Evolutionary conservation across 306 rosid species (phyloP), one percentile per base, ranked within the genome.

Genomic region (Luffa aegyptiaca): DNA sequence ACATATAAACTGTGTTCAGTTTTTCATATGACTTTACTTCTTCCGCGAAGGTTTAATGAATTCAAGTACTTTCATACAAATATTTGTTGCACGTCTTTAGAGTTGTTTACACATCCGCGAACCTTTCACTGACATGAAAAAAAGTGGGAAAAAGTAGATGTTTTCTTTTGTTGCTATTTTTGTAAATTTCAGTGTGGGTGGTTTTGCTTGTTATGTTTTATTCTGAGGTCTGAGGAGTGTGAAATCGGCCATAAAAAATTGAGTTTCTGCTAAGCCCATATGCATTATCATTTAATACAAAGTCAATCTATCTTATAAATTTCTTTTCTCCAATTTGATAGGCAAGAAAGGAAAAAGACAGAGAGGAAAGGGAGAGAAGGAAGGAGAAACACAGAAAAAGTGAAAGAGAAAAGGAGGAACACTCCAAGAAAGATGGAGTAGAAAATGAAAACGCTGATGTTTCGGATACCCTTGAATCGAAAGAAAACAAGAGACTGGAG

Each of bases 261-360:
- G 44, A 73, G 44, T 13, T 48, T 31, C 59, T 7, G 2, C 77
- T 0, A 20, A n/a, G 31, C 16, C 3, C 4, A 8, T 4, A 5
- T 75, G 51, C 65, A 74, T 74, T 26, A 14, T 10, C 10, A 36
- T 55, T 75, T 75, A n/a, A 33, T 75, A 63, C 5, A 6, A 63
- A 33, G 20, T 37, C 26, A 18, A 45, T 12, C 3, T 75, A 52
- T 0, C 56, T 45, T 44, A 10, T 77, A 58, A 77, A 37, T 6
- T 57, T 63, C 8, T 86, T 37, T 57, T 48, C 39, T 76, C 63
- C 61, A 77, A 78, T 71, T 84, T 84, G 87, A 79, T 86, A 92
- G 97, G 89, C 84, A 21, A 90, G 90, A 84, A 90, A 86, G 88
- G 97, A 90, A 64, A 94, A 88, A 69, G 98, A 94, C 66, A 90